Conservation (phyloP, 2,329 filamentous ascomycete genomes). For the Penicillium sp. region DNA sequence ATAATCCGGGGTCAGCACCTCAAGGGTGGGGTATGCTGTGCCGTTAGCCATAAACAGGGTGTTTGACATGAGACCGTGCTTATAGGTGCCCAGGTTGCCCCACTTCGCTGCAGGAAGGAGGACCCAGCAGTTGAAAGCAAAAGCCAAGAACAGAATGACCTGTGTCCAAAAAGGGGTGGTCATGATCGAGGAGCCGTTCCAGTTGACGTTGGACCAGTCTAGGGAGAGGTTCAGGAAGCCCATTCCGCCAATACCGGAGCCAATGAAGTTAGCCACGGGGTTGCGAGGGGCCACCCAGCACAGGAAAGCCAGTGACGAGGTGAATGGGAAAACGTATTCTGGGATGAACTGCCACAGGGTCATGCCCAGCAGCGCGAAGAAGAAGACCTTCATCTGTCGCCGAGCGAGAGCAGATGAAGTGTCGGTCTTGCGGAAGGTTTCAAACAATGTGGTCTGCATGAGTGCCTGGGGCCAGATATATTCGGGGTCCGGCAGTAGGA, state of each 20-base stretch:
- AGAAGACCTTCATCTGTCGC: slow-evolving; percentile 61
- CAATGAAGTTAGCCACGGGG: slow-evolving; percentile 61
- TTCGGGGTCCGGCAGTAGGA: slow-evolving; percentile 60
- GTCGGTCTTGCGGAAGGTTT: slow-evolving; percentile 53
- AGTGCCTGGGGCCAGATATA: slow-evolving; percentile 57
- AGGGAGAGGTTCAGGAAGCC: slow-evolving; percentile 62
- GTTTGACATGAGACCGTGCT: slow-evolving; percentile 61
- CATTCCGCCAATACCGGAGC: slow-evolving; percentile 64
- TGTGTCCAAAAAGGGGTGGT: slow-evolving; percentile 63
- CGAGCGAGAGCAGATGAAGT: slow-evolving; percentile 52
- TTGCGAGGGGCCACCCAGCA: slow-evolving; percentile 66
- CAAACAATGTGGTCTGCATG: slow-evolving; percentile 62
- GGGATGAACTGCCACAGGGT: slow-evolving; percentile 65
- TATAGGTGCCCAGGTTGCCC: slow-evolving; percentile 56
- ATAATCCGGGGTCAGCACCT: slow-evolving; percentile 47
- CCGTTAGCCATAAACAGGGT: slow-evolving; percentile 55
- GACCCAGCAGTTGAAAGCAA: slow-evolving; percentile 60
- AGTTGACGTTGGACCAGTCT: slow-evolving; percentile 64
- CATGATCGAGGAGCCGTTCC: slow-evolving; percentile 50
- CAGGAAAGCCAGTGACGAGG: slow-evolving; percentile 62
- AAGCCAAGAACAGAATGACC: slow-evolving; percentile 59
- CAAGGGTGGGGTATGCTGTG: slow-evolving; percentile 47
- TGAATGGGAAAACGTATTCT: slow-evolving; percentile 62
- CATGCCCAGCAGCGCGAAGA: slow-evolving; percentile 54
- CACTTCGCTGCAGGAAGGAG: slow-evolving; percentile 62